Evolutionary conservation across 1,284 basidiomycete species (phyloP).

Genomic region (Paramarasmius palmivorus): DNA sequence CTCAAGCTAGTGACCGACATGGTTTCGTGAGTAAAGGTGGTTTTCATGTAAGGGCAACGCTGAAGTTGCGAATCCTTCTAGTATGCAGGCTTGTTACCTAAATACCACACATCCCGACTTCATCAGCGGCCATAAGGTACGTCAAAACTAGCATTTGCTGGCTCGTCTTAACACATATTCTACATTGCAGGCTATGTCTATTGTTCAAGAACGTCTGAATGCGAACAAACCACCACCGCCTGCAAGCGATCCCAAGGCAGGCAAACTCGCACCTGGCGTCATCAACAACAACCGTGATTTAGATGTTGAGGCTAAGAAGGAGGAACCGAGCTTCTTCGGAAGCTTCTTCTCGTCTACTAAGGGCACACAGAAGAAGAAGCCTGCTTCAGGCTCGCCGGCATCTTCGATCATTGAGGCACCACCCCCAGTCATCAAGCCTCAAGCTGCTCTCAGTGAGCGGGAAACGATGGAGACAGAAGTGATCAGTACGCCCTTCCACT

Average conservation of each 20-base stretch:
- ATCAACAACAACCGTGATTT: slow-evolving; percentile 94
- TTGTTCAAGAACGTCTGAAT: slow-evolving; percentile 85
- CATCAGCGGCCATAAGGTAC: slow-evolving; percentile 88
- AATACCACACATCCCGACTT: slow-evolving; percentile 99
- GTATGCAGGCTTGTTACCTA: slow-evolving; percentile 97
- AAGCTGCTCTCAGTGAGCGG: slow-evolving; percentile 90
- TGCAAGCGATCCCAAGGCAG: slow-evolving; percentile 67
- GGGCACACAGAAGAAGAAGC: slow-evolving; percentile 72
- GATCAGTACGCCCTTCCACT: slow-evolving; percentile 77
- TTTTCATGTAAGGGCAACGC: slow-evolving; percentile 5
- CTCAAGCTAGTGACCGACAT: slow-evolving; percentile 94
- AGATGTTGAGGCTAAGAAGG: slow-evolving; percentile 86
- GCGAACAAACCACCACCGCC: slow-evolving; percentile 71
- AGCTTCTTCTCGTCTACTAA: slow-evolving; percentile 85
- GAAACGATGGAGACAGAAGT: slow-evolving; percentile 99
- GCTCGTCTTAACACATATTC: slow-evolving; percentile 5
- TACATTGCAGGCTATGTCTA: slow-evolving; percentile 77
- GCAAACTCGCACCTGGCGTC: slow-evolving; percentile 59
- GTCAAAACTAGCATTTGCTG: slow-evolving; percentile 10
- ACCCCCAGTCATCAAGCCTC: slow-evolving; percentile 89
- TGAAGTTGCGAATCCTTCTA: slow-evolving; percentile 28
- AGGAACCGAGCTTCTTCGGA: slow-evolving; percentile 93
- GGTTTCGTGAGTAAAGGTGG: slow-evolving; percentile 62
- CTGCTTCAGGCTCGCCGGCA: slow-evolving; percentile 42
- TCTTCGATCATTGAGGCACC: slow-evolving; percentile 86